Base-by-base conservation (phyloP, 495 filamentous ascomycete species). In the Penicillium mononematosum region DNA sequence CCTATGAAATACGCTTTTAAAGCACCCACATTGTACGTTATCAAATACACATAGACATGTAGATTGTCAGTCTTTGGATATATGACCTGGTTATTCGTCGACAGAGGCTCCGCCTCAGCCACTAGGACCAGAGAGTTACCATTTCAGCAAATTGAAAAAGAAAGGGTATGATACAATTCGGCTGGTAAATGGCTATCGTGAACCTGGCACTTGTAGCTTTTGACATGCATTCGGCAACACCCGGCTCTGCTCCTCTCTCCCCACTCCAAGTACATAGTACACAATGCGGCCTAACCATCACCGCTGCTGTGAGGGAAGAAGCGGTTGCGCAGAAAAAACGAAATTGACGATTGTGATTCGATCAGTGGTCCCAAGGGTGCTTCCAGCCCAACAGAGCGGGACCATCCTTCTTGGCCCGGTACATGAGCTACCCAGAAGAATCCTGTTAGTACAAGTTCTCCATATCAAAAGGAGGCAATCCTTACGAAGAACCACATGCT, bases 401-500 rank as follows among this genome's bases (percentile, higher is more conserved):
- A 22, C 86, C 86, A 67, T 99, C 94, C 75, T 98, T 89, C 83
- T 91, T 96, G 61, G 92, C 91, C 42, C 95, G 85, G 70, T 96
- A 98, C 88, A 97, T 91, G 62, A 96, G 76, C 92, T 96, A 62
- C 43, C 56, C 20, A n/a, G 8, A 14, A 50, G 24, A 64, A 42
- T 62, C 14, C 29, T n/a, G 42, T 71, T 57, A 69, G 59, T 32
- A 53, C 29, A 42, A 25, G 1, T 45, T 58, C 50, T 22, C 42
- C 55, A 53, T 27, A 45, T 20, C 17, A 36, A 38, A 9, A n/a
- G 17, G 29, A 34, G 8, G 34, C 16, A 32, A 58, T 45, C 66
- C 89, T 66, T 83, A 98, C 94, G 74, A 92, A 98, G 78, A 98
- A 98, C 94, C 94, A 99, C 95, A 98, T 99, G 77, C 87, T 88